Percentiles rank a stretch among this genome's conserved stretches.
These are phyloP conservation scores for Wickerhamomyces subpelliculosus DNA, from an alignment of 805 yeast genomes.

Conservation along the genomic window DNA sequence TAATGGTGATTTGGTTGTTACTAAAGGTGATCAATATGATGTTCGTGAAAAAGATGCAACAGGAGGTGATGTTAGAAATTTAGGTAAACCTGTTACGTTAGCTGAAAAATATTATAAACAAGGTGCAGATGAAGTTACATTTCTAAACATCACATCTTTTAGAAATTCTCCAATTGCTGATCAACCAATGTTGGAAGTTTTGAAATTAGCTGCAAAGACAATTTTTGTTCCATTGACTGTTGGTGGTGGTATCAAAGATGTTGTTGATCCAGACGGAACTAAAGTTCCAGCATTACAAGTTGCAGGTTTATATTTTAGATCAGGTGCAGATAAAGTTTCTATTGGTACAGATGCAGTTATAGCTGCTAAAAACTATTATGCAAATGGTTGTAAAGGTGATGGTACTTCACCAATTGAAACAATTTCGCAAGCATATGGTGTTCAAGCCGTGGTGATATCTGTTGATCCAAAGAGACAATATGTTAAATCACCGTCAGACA, in stretches of 20 bases:
- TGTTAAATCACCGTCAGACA: conserved; percentile 52
- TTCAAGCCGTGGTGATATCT: conserved; percentile 95
- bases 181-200: conserved; percentile 91
- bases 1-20: conserved; percentile 90
- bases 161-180: conserved; percentile 90
- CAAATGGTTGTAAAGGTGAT: conserved; percentile 44
- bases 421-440: conserved; percentile 86
- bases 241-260: conserved; percentile 96
- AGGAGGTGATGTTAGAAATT: conserved; percentile 68
- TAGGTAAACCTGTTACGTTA: conserved; percentile 94
- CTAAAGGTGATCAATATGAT: conserved; percentile 98
- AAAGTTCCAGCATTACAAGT: conserved; percentile 79
- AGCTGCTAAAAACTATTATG: conserved; percentile 81
- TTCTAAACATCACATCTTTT: conserved; percentile 91
- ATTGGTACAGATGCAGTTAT: conserved; percentile 96
- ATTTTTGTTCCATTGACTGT: conserved; percentile 96
- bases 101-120: conserved; percentile 87
- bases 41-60: conserved; percentile 70
- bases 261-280: conserved; percentile 79
- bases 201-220: conserved; percentile 75
- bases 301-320: conserved; percentile 84
- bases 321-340: conserved; percentile 97
- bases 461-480: conserved; percentile 95
- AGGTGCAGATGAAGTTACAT: conserved; percentile 97
- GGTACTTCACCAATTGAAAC: conserved; percentile 91